Conservation (phyloP, 2,329 filamentous ascomycete species). For the Penicillium polonicum region DNA sequence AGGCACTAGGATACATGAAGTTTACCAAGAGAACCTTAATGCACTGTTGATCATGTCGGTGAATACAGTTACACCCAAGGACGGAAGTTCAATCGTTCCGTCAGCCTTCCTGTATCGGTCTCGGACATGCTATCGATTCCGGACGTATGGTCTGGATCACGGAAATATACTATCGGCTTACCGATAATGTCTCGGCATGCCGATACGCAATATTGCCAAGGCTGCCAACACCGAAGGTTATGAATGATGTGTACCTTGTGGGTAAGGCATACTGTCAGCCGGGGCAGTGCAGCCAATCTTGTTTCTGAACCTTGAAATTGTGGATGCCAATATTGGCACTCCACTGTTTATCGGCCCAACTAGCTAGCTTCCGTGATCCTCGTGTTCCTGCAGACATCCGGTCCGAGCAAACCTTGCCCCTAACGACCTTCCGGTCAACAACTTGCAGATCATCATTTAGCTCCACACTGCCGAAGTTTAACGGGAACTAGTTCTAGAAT, state of each 20-base stretch:
- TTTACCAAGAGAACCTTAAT: background rate
- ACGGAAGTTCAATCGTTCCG: background rate
- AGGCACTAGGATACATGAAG: background rate
- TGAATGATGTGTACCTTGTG: slow-evolving; percentile 26
- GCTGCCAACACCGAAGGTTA: background rate
- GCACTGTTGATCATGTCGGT: background rate
- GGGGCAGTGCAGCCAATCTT: background rate
- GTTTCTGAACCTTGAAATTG: background rate
- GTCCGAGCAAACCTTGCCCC: background rate
- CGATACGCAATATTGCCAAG: background rate
- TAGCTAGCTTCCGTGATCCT: background rate
- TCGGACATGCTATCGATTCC: background rate
- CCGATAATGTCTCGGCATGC: too few relatives aligned
- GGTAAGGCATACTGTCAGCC: background rate
- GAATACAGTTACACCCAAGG: background rate
- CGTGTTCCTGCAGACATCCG: background rate
- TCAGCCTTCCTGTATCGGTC: background rate
- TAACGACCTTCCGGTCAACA: background rate
- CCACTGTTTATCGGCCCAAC: background rate
- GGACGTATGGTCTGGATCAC: too few relatives aligned
- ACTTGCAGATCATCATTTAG: background rate
- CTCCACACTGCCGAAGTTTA: background rate
- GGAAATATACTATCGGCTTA: too few relatives aligned
- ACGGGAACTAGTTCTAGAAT: background rate
- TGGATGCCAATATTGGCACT: slow-evolving; percentile 9